Evolutionary conservation across 1,139 yeast species (phyloP).

Genomic region (Scheffersomyces stambukii): DNA sequence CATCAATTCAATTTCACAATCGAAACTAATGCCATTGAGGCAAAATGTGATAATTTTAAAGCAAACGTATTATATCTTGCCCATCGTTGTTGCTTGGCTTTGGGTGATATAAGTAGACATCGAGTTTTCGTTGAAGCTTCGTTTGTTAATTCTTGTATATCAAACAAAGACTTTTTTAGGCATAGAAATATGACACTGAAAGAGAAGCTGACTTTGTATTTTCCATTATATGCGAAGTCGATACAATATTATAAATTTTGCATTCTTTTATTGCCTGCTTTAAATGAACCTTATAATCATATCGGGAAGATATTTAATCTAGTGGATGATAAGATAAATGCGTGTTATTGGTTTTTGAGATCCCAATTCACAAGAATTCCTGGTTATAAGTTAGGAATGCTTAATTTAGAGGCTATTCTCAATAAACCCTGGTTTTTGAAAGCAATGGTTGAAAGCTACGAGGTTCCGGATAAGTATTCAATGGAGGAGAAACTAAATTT

Average conservation of each 20-base stretch:
- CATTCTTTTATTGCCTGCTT: slow-evolving; percentile 54
- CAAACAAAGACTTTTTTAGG: slow-evolving; percentile 32
- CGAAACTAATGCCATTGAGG: slow-evolving; percentile 12
- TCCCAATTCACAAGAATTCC: slow-evolving; percentile 53
- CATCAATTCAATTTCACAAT: slow-evolving; percentile 19
- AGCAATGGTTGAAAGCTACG: slow-evolving; percentile 16
- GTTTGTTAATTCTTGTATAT: slow-evolving; percentile 33
- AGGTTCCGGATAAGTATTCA: slow-evolving; percentile 7
- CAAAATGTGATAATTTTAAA: slow-evolving; percentile 20
- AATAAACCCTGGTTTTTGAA: slow-evolving; percentile 29
- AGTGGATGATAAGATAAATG: slow-evolving; percentile 29
- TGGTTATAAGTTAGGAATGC: slow-evolving; percentile 39
- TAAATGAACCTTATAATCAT: slow-evolving; percentile 65
- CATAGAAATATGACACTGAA: slow-evolving; percentile 32
- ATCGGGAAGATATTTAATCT: slow-evolving; percentile 53
- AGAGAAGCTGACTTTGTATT: slow-evolving; percentile 16
- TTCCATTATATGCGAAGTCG: slow-evolving; percentile 27
- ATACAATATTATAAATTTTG: slow-evolving; percentile 49
- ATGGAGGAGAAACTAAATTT: slow-evolving; percentile 16
- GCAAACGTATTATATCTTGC: slow-evolving; percentile 45
- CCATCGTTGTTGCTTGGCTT: slow-evolving; percentile 51
- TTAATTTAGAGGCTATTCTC: slow-evolving; percentile 32
- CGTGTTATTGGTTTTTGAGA: slow-evolving; percentile 50
- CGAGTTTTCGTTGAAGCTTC: slow-evolving; percentile 42
- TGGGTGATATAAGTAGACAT: slow-evolving; percentile 62